Evolutionary conservation across 805 yeast species (phyloP), one percentile per base, ranked within the genome.

Genomic region (Teunomyces pallodes): DNA sequence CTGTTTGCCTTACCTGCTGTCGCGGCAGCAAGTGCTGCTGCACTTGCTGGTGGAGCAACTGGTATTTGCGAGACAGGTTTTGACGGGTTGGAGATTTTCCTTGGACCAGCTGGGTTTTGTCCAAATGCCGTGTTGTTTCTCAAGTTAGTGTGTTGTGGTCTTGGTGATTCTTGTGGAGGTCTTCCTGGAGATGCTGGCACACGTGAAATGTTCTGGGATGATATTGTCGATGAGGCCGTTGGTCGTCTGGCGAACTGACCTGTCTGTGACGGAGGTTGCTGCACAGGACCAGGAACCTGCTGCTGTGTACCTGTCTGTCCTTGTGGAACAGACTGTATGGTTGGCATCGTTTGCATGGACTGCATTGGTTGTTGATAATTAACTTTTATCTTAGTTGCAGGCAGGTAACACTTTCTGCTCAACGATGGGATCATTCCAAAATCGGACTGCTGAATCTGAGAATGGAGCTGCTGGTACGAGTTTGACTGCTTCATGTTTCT

Each of bases 401-500:
- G 52, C 33, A 14, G 26, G 13, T 41, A 41, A 16, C 28, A 20
- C 13, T 41, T 41, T 17, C 29, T 41, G 6, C 30, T 30, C 27
- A 41, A 20, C 13, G 43, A 40, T 5, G 43, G 43, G 12, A 41
- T 28, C 43, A 41, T n/a, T 27, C 27, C 43, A 10, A 58, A 65
- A 42, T 71, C 75, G 9, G 65, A 61, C 28, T 52, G 56, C 50
- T 62, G 72, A 35, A 72, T 65, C 46, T 71, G 76, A 2, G 67
- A 56, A 46, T 72, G 76, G 49, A 72, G 60, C 44, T 69, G 72
- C 36, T 70, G 75, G 45, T 64, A 66, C 3, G 75, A 65, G 42
- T 45, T 60, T 5, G 75, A 69, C 50, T 72, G 71, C 49, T 64
- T 70, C 47, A 64, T 57, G 47, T 66, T 65, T 50, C 75, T 54